Evolutionary conservation across 2,329 filamentous ascomycete genomes (phyloP).

Genomic region (Ophiostoma pallidulum): DNA sequence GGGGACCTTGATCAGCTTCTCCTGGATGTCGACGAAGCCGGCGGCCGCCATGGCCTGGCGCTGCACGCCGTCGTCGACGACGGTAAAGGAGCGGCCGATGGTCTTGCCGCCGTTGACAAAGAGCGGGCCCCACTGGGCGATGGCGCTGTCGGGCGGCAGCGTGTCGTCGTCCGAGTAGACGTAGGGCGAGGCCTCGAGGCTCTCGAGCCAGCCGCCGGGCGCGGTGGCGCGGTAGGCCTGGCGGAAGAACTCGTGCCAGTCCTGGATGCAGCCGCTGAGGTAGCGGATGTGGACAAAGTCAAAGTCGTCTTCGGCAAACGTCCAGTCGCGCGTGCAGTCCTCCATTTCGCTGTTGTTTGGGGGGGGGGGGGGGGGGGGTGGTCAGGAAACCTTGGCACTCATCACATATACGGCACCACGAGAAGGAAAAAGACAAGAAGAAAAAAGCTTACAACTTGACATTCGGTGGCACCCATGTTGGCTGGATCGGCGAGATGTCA

Average conservation of each 20-base stretch:
- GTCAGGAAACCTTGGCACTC: too few relatives aligned
- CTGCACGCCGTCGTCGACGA: conserved; percentile 12
- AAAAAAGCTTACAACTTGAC: conserved; percentile 33
- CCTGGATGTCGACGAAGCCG: conserved; percentile 18
- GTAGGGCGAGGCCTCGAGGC: conserved; percentile 14
- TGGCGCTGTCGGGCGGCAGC: conserved; percentile 17
- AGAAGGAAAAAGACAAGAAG: too few relatives aligned
- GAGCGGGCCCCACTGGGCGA: conserved; percentile 19
- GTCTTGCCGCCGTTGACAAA: conserved; percentile 34
- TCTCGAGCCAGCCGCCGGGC: conserved; percentile 36
- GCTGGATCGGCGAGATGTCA: conserved; percentile 50
- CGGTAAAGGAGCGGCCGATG: conserved; percentile 11
- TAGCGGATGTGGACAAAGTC: conserved; percentile 51
- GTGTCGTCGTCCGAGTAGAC: conserved; percentile 21
- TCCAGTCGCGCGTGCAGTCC: conserved; percentile 46
- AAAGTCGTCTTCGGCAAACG: conserved; percentile 34
- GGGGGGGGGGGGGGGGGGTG: too few relatives aligned
- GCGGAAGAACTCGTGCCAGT: conserved; percentile 41
- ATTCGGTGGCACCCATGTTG: conserved; percentile 47
- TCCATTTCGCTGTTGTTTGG: conserved; percentile 39
- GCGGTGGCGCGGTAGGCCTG: conserved; percentile 40
- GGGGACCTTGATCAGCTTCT: conserved; percentile 36
- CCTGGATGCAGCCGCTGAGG: conserved; percentile 42
- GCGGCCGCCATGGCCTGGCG: conserved; percentile 8
- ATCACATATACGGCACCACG: too few relatives aligned